phyloP scores from a whole-genome alignment of 169 alveolate genomes.

The Theileria parva region DNA sequence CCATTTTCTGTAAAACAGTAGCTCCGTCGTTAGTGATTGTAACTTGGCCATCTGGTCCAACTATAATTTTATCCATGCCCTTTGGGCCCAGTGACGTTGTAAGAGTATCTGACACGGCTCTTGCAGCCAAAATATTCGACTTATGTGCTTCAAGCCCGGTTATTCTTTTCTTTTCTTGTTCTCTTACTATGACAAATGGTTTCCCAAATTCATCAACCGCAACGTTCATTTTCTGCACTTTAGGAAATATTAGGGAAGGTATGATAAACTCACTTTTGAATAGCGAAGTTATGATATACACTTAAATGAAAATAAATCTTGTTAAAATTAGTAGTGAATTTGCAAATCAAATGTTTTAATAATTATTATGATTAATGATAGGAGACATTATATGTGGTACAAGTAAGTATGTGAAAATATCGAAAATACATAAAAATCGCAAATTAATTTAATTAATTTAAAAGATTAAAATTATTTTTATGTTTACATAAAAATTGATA shows the following conservation, averaged over 20 bases:
- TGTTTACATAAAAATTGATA: not conserved
- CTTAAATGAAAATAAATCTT: not conserved
- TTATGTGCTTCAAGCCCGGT: constrained; percentile 97
- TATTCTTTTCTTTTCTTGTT: constrained; percentile 94
- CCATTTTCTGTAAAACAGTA: constrained; percentile 93
- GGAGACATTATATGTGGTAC: constrained; percentile 13
- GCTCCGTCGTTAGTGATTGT: constrained; percentile 98
- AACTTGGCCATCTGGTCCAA: constrained; percentile 97
- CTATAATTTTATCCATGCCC: constrained; percentile 99
- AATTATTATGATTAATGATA: not conserved
- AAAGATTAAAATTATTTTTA: not conserved
- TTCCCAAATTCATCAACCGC: constrained; percentile 98
- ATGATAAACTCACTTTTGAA: constrained; percentile 1
- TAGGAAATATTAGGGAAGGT: not conserved
- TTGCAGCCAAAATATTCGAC: constrained; percentile 97
- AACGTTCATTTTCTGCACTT: constrained; percentile 75
- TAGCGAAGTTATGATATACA: not conserved
- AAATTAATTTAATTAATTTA: not conserved
- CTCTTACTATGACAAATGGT: constrained; percentile 96
- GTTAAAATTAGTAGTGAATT: no score
- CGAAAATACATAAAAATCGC: no score
- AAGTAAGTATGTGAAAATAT: not conserved
- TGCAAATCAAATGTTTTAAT: not conserved
- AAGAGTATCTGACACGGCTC: constrained; percentile 93
- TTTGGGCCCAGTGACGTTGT: constrained; percentile 98